Base-by-base conservation (phyloP, 1,139 yeast genomes). In the Saccharomyces pastorianus region DNA sequence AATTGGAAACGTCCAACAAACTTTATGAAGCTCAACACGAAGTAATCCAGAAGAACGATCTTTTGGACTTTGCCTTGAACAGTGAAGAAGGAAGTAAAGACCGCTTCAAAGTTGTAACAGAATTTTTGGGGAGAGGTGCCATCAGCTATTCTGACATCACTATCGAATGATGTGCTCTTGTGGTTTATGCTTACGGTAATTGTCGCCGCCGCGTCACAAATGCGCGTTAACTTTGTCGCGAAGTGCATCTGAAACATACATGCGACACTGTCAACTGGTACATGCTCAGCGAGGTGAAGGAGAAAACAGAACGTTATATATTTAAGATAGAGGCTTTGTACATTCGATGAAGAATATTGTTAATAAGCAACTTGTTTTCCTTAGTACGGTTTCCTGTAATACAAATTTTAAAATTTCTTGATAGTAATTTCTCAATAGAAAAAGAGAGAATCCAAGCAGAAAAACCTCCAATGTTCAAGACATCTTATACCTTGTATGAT, bases 91-190 rank as follows among this genome's bases (percentile, higher is more conserved):
- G 64, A 13, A 58, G 56, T 32, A 55, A 55, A 13, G 90, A 85
- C 59, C 78, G 87, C 64, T 85, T 90, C 67, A 85, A 83, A 64
- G 84, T 84, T 2, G 79, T 91, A 54, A 78, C 87, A 53, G 95
- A 88, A 55, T 90, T 85, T 67, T 78, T 90, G 52, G 96, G 96
- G 2, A 80, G 88, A 57, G 99, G 99, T 1, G 91, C 88, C 0
- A 79, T 89, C 83, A 90, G 83, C 53, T 61, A 68, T 70, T 55
- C 53, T 38, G 44, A 47, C 61, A 50, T 38, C 44, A 38, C 44
- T 17, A 38, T 38, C 3, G 3, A 20, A 9, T 38, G 44, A 38
- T 38, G n/a, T 7, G 13, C 13, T 13, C 11, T 17, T 2, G 25
- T 14, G n/a, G 13, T 38, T 8, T 38, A 4, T 4, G 25, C 25